Conservation (phyloP, 1,284 basidiomycete species). For the Salmacisia buchloeana region DNA sequence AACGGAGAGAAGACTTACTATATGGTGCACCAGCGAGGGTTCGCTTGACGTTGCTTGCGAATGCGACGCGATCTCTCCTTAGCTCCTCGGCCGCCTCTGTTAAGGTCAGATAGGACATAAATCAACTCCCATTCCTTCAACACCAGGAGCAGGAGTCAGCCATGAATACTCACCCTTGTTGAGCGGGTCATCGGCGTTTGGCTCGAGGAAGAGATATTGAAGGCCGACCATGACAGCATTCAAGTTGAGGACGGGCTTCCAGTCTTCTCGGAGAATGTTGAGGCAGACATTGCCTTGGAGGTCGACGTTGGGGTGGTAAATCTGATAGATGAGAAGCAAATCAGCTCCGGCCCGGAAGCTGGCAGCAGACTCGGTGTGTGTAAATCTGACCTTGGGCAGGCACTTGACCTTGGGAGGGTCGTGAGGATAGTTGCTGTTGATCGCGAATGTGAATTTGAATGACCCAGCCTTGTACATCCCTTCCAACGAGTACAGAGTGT, state of each 20-base stretch:
- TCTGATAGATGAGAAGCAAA: slow-evolving; percentile 59
- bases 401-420: slow-evolving; percentile 99
- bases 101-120: neutral
- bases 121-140: neutral
- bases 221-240: slow-evolving; percentile 96
- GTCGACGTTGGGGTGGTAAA: slow-evolving; percentile 98
- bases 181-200: slow-evolving; percentile 94
- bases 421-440: slow-evolving; percentile 97
- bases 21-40: slow-evolving; percentile 35
- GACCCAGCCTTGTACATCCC: slow-evolving; percentile 96
- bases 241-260: slow-evolving; percentile 97
- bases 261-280: slow-evolving; percentile 97
- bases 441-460: slow-evolving; percentile 88
- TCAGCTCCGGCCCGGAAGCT: too few relatives aligned
- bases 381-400: slow-evolving; percentile 71
- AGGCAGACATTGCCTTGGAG: slow-evolving; percentile 81
- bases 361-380: neutral
- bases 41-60: slow-evolving; percentile 40
- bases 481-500: slow-evolving; percentile 48
- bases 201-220: slow-evolving; percentile 96
- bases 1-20: slow-evolving; percentile 23
- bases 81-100: slow-evolving; percentile 50
- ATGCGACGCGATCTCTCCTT: slow-evolving; percentile 35
- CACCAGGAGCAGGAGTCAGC: neutral
- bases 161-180: slow-evolving; percentile 72